Percentiles rank a stretch among this genome's conserved stretches.
These are phyloP conservation scores for Zea luxurians DNA, from an alignment of 176 grass and related monocot genomes.

Conservation along the genomic window DNA sequence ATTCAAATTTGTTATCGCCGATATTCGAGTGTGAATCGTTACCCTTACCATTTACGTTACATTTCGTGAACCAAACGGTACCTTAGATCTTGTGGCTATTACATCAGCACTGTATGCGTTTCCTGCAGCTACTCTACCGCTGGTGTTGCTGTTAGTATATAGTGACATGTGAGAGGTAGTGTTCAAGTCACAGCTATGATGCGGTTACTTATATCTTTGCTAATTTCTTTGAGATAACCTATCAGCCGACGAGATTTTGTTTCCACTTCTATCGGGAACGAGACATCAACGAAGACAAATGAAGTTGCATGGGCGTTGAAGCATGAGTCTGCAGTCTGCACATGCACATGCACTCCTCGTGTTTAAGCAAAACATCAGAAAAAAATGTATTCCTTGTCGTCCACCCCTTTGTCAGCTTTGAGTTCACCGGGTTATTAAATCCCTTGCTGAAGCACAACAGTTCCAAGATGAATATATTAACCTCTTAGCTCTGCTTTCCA, in stretches of 20 bases:
- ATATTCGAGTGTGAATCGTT: too few species aligned
- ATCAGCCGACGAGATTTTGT: not conserved
- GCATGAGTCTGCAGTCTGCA: not conserved
- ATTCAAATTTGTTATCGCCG: too few species aligned
- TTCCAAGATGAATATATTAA: slow-evolving; percentile 45
- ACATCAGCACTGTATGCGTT: too few species aligned
- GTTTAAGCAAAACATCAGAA: slow-evolving; percentile 33
- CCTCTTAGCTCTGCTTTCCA: slow-evolving; percentile 38
- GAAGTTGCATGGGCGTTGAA: not conserved
- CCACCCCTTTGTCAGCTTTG: slow-evolving; percentile 42
- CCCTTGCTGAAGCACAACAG: slow-evolving; percentile 42
- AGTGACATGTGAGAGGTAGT: too few species aligned
- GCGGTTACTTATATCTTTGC: too few species aligned
- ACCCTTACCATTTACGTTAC: too few species aligned
- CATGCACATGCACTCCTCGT: slow-evolving; percentile 20
- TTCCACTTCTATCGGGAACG: not conserved
- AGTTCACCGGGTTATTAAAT: slow-evolving; percentile 36
- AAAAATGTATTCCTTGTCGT: slow-evolving; percentile 30
- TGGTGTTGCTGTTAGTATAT: too few species aligned
- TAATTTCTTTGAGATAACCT: too few species aligned
- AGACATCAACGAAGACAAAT: not conserved
- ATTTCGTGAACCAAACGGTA: too few species aligned
- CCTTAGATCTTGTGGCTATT: too few species aligned
- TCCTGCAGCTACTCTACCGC: too few species aligned
- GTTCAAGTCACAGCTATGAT: too few species aligned